phyloP scores from a whole-genome alignment of 192 early-diverging fungal species.

The Umbelopsis ramanniana region DNA sequence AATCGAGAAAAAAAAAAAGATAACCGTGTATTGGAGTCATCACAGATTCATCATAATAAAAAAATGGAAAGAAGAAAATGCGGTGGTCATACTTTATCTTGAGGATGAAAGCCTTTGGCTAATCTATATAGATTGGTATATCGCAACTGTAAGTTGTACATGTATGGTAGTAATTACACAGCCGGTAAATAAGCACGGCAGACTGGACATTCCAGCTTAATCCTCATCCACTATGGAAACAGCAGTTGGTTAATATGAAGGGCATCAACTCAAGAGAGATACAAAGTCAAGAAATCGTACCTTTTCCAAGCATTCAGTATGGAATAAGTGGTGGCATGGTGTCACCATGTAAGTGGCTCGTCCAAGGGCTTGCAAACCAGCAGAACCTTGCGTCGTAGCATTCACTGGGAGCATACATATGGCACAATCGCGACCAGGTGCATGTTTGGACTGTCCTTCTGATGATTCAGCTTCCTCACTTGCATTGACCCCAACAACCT shows the following conservation, averaged over 20 bases:
- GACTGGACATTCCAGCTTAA: constrained; percentile 78
- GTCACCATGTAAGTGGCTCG: constrained; percentile 73
- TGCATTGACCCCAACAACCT: constrained; percentile 5
- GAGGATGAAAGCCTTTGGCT: background rate
- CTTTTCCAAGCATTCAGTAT: constrained; percentile 72
- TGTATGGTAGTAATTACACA: constrained; percentile 35
- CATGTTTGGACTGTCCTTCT: constrained; percentile 18
- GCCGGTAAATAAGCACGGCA: constrained; percentile 66
- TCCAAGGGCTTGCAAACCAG: constrained; percentile 49
- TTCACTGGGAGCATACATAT: constrained; percentile 67
- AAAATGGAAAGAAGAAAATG: too few species aligned
- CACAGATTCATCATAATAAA: too few species aligned
- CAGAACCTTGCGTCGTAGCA: constrained; percentile 37
- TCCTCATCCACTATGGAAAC: constrained; percentile 70
- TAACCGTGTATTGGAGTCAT: too few species aligned
- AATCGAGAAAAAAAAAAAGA: too few species aligned
- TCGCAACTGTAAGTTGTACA: background rate
- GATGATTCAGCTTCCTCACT: constrained; percentile 14
- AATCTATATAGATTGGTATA: constrained; percentile 3
- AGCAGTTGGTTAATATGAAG: background rate
- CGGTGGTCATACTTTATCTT: too few species aligned
- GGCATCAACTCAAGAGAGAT: background rate
- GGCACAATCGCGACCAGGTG: constrained; percentile 58
- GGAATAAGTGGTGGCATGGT: constrained; percentile 80
- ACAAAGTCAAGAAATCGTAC: constrained; percentile 31